A percentile compares a stretch with the other conserved stretches of the same genome.
Evolutionary conservation across 2,329 filamentous ascomycete species (phyloP).

Genomic region (Verticillium zaregamsianum): DNA sequence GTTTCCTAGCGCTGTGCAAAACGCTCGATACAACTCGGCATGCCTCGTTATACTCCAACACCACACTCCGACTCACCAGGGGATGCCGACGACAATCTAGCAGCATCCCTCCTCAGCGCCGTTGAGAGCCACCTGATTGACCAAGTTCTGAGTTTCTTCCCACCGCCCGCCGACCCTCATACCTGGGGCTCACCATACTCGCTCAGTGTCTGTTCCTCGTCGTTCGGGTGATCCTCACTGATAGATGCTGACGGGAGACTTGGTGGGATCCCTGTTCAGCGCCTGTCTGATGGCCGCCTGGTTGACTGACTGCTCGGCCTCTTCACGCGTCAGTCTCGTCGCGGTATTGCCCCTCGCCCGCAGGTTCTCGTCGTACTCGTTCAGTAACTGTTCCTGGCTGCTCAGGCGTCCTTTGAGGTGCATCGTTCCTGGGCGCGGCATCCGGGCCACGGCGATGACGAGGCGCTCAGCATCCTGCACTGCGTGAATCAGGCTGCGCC

Average conservation of each 20-base stretch:
- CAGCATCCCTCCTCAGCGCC: too few species aligned
- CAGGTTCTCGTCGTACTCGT: not conserved
- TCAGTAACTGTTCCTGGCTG: not conserved
- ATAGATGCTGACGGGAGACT: not conserved
- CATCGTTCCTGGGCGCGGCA: not conserved
- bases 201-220: too few species aligned
- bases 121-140: too few species aligned
- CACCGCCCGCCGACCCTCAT: too few species aligned
- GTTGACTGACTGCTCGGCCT: not conserved
- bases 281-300: not conserved
- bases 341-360: not conserved
- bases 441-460: not conserved
- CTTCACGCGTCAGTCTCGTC: not conserved
- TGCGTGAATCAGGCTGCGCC: not conserved
- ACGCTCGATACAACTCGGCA: too few species aligned
- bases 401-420: not conserved
- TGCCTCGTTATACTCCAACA: too few species aligned
- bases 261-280: not conserved
- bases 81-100: too few species aligned
- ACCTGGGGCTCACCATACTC: too few species aligned
- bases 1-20: too few species aligned
- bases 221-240: not conserved
- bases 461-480: not conserved
- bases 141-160: too few species aligned
- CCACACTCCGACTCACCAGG: too few species aligned